Conservation (phyloP, 495 filamentous ascomycete genomes). For the Gamarada debralockiae region DNA sequence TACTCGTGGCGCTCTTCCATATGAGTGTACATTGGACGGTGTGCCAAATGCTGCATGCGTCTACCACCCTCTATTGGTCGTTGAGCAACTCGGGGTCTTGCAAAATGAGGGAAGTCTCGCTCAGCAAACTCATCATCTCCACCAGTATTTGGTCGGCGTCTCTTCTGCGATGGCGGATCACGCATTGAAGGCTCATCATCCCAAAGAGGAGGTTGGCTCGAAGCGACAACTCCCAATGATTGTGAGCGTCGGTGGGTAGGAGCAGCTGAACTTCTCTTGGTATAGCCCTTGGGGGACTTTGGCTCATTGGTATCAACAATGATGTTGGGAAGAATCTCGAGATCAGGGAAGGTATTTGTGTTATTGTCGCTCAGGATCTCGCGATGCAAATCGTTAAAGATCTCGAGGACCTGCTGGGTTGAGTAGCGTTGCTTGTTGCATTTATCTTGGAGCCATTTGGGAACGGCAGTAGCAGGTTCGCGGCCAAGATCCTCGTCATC, state of each 20-base stretch:
- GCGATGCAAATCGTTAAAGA: slow-evolving; percentile 30
- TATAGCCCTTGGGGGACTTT: slow-evolving; percentile 18
- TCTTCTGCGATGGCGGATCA: slow-evolving; percentile 11
- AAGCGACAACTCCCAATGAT: slow-evolving; percentile 29
- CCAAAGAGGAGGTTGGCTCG: slow-evolving; percentile 12
- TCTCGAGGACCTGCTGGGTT: slow-evolving; percentile 23
- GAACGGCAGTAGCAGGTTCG: slow-evolving; percentile 33
- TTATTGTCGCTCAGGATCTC: slow-evolving; percentile 26
- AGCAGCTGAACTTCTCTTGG: slow-evolving; percentile 18
- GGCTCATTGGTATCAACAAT: slow-evolving; percentile 14
- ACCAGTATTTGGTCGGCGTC: slow-evolving; percentile 16
- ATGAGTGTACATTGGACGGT: slow-evolving; percentile 13
- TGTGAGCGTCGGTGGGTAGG: slow-evolving; percentile 35
- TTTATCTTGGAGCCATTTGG: slow-evolving; percentile 35
- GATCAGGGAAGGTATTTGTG: slow-evolving; percentile 51
- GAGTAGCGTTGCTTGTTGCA: slow-evolving; percentile 31
- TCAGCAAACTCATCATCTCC: background rate
- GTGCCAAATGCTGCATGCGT: slow-evolving; percentile 11
- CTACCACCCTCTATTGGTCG: slow-evolving; percentile 3
- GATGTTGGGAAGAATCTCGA: slow-evolving; percentile 64
- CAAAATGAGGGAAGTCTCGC: background rate
- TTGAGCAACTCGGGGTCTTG: slow-evolving; percentile 2
- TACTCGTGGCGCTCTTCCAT: slow-evolving; percentile 18
- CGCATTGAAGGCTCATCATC: slow-evolving; percentile 3
- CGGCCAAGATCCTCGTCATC: slow-evolving; percentile 21